A percentile compares a stretch with the other conserved stretches of the same genome.
Conservation (phyloP, 139 green algal genomes). For the Nannochloris sp. region DNA sequence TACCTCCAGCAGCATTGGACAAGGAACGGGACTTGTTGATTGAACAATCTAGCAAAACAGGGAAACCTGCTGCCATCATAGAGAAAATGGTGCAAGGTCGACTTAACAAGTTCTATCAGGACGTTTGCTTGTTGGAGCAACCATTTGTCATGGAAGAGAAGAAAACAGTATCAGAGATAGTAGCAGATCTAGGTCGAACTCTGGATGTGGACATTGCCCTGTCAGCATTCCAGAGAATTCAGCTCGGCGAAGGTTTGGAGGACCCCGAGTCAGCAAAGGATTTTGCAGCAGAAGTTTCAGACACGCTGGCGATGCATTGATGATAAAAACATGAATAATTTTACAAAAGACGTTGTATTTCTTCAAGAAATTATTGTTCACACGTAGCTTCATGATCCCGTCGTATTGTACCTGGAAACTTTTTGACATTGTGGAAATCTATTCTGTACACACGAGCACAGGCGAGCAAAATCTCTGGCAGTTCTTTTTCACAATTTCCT, state of each 20-base stretch:
- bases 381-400: neutral
- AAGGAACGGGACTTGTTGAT: constrained; percentile 33
- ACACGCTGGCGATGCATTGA: constrained; percentile 13
- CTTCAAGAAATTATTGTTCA: no score
- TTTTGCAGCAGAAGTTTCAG: constrained; percentile 60
- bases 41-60: constrained; percentile 35
- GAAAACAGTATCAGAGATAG: constrained; percentile 26
- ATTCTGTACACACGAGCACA: constrained; percentile 41
- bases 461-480: constrained; percentile 70
- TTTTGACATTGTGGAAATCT: constrained; percentile 26
- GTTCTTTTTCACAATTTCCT: constrained; percentile 66
- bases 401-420: constrained; percentile 14
- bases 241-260: constrained; percentile 58
- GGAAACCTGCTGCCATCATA: constrained; percentile 68
- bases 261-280: constrained; percentile 26
- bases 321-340: no score
- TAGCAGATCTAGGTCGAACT: neutral
- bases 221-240: constrained; percentile 31
- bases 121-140: constrained; percentile 70
- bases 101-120: constrained; percentile 58
- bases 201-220: neutral
- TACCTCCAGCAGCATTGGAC: constrained; percentile 43
- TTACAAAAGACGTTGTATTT: no score
- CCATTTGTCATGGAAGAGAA: constrained; percentile 65
- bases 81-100: constrained; percentile 75